phyloP scores from a whole-genome alignment of 495 filamentous ascomycete genomes.

The Penicillium dipodomyicola region DNA sequence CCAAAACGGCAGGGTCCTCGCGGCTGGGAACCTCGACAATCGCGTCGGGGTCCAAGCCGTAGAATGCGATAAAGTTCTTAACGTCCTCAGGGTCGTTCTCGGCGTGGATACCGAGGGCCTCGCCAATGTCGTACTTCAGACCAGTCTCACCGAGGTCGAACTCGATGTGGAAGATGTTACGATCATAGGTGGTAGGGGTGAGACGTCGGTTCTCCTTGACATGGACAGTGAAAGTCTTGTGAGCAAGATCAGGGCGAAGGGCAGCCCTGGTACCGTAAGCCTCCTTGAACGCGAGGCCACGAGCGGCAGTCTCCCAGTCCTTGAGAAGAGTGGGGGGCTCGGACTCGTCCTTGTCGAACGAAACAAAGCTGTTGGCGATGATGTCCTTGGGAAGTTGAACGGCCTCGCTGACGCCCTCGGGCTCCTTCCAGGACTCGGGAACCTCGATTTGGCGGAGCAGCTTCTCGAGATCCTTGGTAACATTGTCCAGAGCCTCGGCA shows the following conservation, averaged over 20 bases:
- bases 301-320: constrained; percentile 77
- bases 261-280: constrained; percentile 71
- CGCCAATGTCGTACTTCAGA: constrained; percentile 93
- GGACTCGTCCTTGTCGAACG: constrained; percentile 73
- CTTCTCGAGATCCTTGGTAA: constrained; percentile 65
- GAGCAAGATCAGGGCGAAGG: constrained; percentile 79
- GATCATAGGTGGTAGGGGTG: constrained; percentile 85
- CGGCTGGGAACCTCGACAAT: constrained; percentile 88
- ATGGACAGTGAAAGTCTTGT: constrained; percentile 81
- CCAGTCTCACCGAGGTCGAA: constrained; percentile 91
- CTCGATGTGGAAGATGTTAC: constrained; percentile 99
- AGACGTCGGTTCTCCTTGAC: constrained; percentile 95
- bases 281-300: constrained; percentile 91
- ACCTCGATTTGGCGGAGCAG: constrained; percentile 68
- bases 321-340: constrained; percentile 66
- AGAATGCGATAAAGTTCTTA: constrained; percentile 80
- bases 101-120: constrained; percentile 95
- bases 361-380: constrained; percentile 72
- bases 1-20: constrained; percentile 71
- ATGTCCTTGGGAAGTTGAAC: constrained; percentile 58
- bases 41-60: constrained; percentile 76
- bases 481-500: constrained; percentile 54
- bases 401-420: constrained; percentile 54
- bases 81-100: constrained; percentile 84
- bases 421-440: constrained; percentile 74